Base-by-base conservation (phyloP, 495 filamentous ascomycete species). In the Staphylotrichum longicolle region DNA sequence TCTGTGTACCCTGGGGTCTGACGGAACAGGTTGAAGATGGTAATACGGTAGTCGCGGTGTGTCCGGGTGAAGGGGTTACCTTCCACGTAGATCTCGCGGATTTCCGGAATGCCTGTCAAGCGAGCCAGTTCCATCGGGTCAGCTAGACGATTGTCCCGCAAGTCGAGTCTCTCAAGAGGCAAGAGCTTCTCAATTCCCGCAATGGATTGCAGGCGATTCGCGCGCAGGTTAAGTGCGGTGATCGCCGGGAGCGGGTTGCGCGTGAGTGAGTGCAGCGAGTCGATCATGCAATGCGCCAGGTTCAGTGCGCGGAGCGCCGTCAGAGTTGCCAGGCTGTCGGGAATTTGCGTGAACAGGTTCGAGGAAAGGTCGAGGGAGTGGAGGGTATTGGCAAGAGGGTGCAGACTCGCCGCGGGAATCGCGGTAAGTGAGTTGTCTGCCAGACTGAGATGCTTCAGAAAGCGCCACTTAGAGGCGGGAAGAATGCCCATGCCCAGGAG, bases 21-120 rank as follows among this genome's bases (percentile, higher is more conserved):
- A 60, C 94, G 88, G 79, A 98, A 98, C 1, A 96, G 82, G 68
- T 98, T 98, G 83, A 98, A 96, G 65, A 98, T 96, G 32, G 85
- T 87, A 63, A 95, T 79, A 35, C 94, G 85, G 70, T 96, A 95
- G 63, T 84, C 85, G 55, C 86, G 82, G 68, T 96, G 92, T 10
- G 91, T 93, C 60, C 88, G 91, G 37, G 87, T 88, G 64, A 97
- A 97, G 7, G 93, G 91, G 73, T 98, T 98, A 14, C 87, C 88
- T 50, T 86, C 80, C 12, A 98, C 89, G 78, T 90, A 98, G 54
- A 98, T 86, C 76, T 97, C 94, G 46, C 85, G 86, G 67, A 98
- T 87, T 49, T 98, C 88, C 63, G 95, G 93, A 54, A 95, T 87
- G 60, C 88, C 86, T 27, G 94, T 97, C 44, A 98, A 80, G 46